Evolutionary conservation across 1,284 basidiomycete genomes (phyloP), one percentile per base, ranked within the genome.

Genomic region (Boletus semigastroideus): DNA sequence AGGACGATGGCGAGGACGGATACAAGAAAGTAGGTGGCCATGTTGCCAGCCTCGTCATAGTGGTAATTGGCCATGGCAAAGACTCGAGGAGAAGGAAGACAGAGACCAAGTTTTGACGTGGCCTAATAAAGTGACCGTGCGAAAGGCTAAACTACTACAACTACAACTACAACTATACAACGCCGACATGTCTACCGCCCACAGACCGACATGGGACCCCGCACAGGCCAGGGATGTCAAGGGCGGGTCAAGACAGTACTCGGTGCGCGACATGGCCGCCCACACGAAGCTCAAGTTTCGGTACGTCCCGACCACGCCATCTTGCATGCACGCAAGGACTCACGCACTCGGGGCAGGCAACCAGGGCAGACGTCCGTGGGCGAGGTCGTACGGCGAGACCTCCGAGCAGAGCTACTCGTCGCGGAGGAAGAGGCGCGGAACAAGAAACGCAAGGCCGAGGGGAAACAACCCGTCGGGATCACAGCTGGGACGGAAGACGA

Each of bases 281-380:
- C 91, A 97, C 69, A 98, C 94, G 1, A 95, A 95, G 72, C 86
- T 98, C 58, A 98, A 98, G 77, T 98, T 97, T 74, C 84, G 94
- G 84, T 90, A 57, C 51, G 76, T 55, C 57, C n/a, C 3, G 2
- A 36, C n/a, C 34, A 36, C n/a, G n/a, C 34, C n/a, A n/a, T n/a
- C n/a, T 7, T 36, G n/a, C n/a, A 17, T 2, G n/a, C n/a, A 16
- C 14, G 9, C 5, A 2, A 40, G 30, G 31, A 56, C 44, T 55
- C 30, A 52, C 12, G 14, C 13, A n/a, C 13, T 19, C 19, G 17
- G 2, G 37, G 31, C 22, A 60, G 89, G 34, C 91, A 94, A 76
- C 82, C 87, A 2, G 92, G 92, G 5, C 92, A 95, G 70, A 93
- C 90, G 0, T 86, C 86, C 1, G 68, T 78, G 1, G 71, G 71